These are phyloP conservation scores for Ulota crispa DNA, from an alignment of 225 moss, liverwort and hornwort species.

Conservation along the genomic window DNA sequence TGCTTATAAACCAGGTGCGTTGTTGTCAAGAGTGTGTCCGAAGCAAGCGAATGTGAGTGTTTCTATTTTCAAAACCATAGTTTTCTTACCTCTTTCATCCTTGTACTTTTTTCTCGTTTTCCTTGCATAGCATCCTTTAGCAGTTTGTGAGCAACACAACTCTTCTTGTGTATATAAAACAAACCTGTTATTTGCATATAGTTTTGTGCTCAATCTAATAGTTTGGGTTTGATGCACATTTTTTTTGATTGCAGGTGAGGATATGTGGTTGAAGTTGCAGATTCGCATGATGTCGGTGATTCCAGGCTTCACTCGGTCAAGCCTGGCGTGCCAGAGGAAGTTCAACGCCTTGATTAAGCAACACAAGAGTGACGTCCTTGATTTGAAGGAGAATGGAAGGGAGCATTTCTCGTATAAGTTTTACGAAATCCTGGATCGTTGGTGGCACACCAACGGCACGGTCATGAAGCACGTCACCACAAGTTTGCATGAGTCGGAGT, in stretches of 20 bases:
- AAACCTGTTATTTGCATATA: neutral
- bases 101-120: too few species aligned
- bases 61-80: too few species aligned
- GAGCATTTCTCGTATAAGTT: slow-evolving; percentile 34
- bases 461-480: slow-evolving; percentile 47
- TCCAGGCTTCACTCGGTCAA: slow-evolving; percentile 46
- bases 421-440: slow-evolving; percentile 45
- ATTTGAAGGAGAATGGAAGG: slow-evolving; percentile 32
- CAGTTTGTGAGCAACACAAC: neutral
- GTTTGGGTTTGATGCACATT: neutral
- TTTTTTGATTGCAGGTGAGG: slow-evolving; percentile 40
- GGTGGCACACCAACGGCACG: slow-evolving; percentile 55
- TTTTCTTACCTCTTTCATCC: too few species aligned
- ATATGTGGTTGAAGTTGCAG: slow-evolving; percentile 56
- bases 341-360: slow-evolving; percentile 53
- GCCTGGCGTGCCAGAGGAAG: slow-evolving; percentile 51
- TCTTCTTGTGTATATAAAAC: neutral
- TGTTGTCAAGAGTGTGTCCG: neutral
- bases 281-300: slow-evolving; percentile 41
- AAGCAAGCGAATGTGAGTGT: too few species aligned
- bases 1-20: slow-evolving; percentile 52
- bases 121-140: neutral
- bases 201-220: neutral
- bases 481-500: slow-evolving; percentile 34
- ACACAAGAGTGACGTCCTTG: slow-evolving; percentile 46